Evolutionary conservation across 305 asterid species (phyloP).

Genomic region (Fraxinus dipetala): DNA sequence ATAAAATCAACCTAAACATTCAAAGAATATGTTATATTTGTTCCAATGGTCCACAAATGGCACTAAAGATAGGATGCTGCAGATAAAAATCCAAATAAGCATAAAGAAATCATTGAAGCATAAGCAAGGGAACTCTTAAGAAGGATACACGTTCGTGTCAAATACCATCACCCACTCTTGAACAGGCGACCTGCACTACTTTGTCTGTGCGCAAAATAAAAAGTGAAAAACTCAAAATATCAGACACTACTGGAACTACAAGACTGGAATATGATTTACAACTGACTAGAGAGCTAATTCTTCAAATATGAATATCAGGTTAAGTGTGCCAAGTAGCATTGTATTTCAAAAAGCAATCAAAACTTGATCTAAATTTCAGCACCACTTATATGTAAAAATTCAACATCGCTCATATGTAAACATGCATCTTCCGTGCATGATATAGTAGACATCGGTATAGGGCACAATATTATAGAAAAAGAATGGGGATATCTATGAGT

Average conservation of each 20-base stretch:
- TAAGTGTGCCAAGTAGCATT: background rate
- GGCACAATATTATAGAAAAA: background rate
- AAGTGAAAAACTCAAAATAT: background rate
- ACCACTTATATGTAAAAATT: background rate
- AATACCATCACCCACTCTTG: background rate
- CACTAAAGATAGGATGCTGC: conserved; percentile 2
- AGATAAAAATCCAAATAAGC: conserved; percentile 7
- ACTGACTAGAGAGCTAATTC: background rate
- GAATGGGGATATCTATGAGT: background rate
- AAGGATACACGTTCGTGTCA: background rate
- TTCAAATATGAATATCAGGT: background rate
- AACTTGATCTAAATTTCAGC: background rate
- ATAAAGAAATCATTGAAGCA: background rate
- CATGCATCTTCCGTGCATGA: background rate
- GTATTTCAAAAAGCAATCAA: background rate
- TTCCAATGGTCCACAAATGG: background rate
- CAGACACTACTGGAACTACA: background rate
- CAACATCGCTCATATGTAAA: background rate
- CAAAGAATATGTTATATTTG: conserved; percentile 8
- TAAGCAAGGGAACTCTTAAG: conserved; percentile 52
- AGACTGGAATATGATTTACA: background rate
- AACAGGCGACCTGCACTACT: background rate
- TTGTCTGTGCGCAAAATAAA: background rate
- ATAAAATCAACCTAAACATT: conserved; percentile 78
- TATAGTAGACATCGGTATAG: background rate